Evolutionary conservation across 2,329 filamentous ascomycete genomes (phyloP), one percentile per base, ranked within the genome.

Genomic region (Tolypocladium inflatum): DNA sequence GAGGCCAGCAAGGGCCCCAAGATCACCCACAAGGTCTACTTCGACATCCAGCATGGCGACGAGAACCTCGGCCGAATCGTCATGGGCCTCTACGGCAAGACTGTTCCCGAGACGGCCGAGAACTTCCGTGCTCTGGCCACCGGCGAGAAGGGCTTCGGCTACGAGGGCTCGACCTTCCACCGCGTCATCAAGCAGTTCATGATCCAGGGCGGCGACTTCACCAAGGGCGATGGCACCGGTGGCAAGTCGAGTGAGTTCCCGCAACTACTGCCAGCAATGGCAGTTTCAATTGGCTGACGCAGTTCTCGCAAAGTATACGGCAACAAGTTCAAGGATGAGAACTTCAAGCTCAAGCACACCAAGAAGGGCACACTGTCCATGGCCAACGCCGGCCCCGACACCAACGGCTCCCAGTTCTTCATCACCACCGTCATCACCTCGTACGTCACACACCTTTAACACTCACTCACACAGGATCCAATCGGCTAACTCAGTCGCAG

Each of bases 21-120:
- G 85, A 93, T 97, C 79, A 97, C 92, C 68, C 81, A 90, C 81
- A 96, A 96, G 85, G 91, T 94, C 76, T 94, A 85, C 81, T 93
- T 95, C 74, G 90, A 94, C 74, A 86, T 95, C 65, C 76, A 81
- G 68, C 86, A 91, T 69, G 90, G 87, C 68, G 90, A 90, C 63
- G 80, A 91, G 75, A 72, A 81, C 54, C 70, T 93, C 48, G 90
- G 90, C 61, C 85, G 88, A 62, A 81, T 95, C 65, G 86, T 90
- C 65, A 84, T 94, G 41, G 90, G 90, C 66, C 85, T 95, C 55
- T 95, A 94, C 71, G 90, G 90, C 76, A 91, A 90, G 81, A 93
- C 89, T 48, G 87, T 91, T 37, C 90, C 90, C 67, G 86, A 91
- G 82, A 88, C 85, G 21, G 71, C 75, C 43, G 82, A 86, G 76